These are phyloP conservation scores for Conidiobolus incongruus DNA, from an alignment of 371 early-diverging fungal species.

Conservation along the genomic window DNA sequence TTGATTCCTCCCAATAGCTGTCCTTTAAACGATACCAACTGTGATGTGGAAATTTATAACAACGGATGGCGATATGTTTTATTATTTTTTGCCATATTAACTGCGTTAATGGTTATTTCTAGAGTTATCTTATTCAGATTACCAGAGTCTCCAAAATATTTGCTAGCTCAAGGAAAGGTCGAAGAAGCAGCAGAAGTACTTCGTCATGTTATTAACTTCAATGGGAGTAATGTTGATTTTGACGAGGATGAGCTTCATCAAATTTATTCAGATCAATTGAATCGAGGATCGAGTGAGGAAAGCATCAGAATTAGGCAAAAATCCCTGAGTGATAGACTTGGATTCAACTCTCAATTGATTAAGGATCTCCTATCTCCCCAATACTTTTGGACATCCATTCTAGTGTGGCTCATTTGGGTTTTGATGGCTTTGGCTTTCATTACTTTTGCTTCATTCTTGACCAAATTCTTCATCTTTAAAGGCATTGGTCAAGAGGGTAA, in stretches of 20 bases:
- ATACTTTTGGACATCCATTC: slow-evolving; percentile 25
- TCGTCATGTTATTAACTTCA: slow-evolving; percentile 42
- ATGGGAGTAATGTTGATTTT: too few species aligned
- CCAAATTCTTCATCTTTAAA: slow-evolving; percentile 40
- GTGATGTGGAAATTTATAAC: slow-evolving; percentile 28
- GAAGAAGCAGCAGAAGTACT: slow-evolving; percentile 54
- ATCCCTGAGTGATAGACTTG: too few species aligned
- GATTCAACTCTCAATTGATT: too few species aligned
- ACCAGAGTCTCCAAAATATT: slow-evolving; percentile 59
- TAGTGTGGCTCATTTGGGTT: slow-evolving; percentile 59
- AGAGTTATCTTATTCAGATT: slow-evolving; percentile 42
- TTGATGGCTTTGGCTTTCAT: slow-evolving; percentile 54
- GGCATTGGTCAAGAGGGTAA: slow-evolving; percentile 15
- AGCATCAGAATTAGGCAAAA: too few species aligned
- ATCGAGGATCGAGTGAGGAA: too few species aligned
- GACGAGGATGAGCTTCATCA: too few species aligned
- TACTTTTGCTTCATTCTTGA: slow-evolving; percentile 68
- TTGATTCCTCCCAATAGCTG: too few species aligned
- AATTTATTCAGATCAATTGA: too few species aligned
- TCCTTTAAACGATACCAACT: slow-evolving; percentile 10
- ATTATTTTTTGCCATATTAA: slow-evolving; percentile 22
- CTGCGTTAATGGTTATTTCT: slow-evolving; percentile 41
- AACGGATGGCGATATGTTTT: slow-evolving; percentile 59
- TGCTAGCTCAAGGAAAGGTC: slow-evolving; percentile 33
- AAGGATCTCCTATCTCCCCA: too few species aligned